Evolutionary conservation across 306 rosid genomes (phyloP).

Genomic region (Canavalia ensiformis): DNA sequence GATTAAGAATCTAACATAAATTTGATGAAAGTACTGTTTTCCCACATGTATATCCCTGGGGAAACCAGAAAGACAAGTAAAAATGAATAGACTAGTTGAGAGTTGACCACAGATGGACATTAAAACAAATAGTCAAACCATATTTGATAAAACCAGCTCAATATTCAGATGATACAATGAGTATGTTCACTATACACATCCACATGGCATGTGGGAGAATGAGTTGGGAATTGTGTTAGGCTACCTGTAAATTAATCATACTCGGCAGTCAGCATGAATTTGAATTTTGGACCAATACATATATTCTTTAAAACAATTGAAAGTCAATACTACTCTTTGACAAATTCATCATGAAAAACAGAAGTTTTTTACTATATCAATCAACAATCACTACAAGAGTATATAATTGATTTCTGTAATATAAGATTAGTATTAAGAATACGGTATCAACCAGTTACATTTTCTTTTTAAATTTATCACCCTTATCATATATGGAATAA

Average conservation of each 20-base stretch:
- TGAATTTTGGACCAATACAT: not conserved
- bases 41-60: not conserved
- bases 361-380: not conserved
- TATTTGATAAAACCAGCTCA: not conserved
- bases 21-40: not conserved
- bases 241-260: not conserved
- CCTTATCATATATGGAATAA: not conserved
- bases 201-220: not conserved
- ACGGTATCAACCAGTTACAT: not conserved
- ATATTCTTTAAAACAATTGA: not conserved
- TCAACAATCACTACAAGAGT: not conserved
- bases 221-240: not conserved
- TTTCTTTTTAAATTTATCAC: not conserved
- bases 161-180: constrained; percentile 15
- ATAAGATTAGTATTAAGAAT: not conserved
- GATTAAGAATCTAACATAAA: not conserved
- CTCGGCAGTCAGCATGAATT: not conserved
- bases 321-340: not conserved
- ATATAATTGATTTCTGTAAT: not conserved
- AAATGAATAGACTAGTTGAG: constrained; percentile 23
- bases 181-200: not conserved
- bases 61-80: not conserved
- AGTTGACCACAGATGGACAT: constrained; percentile 15
- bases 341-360: constrained; percentile 3
- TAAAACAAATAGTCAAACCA: constrained; percentile 17